phyloP scores from a whole-genome alignment of 192 early-diverging fungal species.

The Coemansia sp. region DNA sequence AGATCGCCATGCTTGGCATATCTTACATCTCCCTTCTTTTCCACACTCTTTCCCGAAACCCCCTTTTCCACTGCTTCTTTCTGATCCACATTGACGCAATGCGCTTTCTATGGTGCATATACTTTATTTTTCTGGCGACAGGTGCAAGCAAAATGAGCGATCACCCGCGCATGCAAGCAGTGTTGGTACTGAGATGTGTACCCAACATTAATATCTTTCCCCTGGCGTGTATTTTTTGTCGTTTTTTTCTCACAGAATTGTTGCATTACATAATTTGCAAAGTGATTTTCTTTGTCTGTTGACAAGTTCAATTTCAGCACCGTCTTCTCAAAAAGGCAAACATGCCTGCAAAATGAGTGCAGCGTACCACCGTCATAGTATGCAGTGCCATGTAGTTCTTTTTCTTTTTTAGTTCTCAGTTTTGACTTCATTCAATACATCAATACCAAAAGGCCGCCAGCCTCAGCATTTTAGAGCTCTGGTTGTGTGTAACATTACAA shows the following conservation, averaged over 20 bases:
- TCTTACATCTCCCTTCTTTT: background rate
- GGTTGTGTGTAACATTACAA: background rate
- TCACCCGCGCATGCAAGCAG: no score
- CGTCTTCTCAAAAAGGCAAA: background rate
- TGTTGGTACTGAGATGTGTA: no score
- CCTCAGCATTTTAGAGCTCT: background rate
- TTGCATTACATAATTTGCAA: background rate
- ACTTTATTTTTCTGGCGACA: no score
- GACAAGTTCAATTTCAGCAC: background rate
- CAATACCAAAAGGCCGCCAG: background rate
- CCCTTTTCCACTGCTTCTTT: background rate
- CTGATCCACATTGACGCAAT: no score
- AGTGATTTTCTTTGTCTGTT: background rate
- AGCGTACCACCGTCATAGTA: background rate
- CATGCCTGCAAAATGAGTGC: background rate
- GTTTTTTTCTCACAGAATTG: background rate
- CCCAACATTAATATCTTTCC: no score
- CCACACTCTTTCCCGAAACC: background rate
- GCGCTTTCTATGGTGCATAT: no score
- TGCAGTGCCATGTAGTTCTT: background rate
- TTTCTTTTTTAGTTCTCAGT: background rate
- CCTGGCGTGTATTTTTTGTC: no score
- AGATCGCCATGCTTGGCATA: background rate
- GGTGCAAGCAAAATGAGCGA: no score
- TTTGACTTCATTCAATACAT: background rate